Conservation (phyloP, 257 asterid species). For the Nicotiana otophora region DNA sequence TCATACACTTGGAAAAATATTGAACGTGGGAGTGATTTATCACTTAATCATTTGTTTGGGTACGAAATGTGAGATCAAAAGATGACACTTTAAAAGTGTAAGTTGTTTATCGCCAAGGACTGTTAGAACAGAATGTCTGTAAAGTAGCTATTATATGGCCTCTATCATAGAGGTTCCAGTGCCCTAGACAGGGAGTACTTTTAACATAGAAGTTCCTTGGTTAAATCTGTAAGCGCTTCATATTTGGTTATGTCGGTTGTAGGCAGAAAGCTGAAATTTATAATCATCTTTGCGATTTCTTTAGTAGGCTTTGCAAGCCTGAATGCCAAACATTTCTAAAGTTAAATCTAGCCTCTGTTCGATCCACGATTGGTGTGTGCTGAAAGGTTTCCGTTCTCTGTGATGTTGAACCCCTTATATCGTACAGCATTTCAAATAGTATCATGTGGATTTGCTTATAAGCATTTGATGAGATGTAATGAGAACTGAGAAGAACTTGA, state of each 20-base stretch:
- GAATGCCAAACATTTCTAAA: background rate
- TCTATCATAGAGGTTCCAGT: background rate
- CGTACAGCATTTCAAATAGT: background rate
- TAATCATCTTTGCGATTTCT: background rate
- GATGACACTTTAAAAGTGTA: background rate
- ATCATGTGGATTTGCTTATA: background rate
- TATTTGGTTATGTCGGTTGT: background rate
- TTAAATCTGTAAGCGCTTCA: background rate
- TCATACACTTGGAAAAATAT: background rate
- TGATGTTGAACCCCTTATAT: background rate
- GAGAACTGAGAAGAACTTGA: background rate
- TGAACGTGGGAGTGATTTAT: background rate
- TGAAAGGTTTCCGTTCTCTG: background rate
- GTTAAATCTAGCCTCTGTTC: background rate
- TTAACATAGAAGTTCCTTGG: background rate
- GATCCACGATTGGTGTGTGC: background rate
- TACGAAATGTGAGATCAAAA: background rate
- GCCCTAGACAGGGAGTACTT: background rate
- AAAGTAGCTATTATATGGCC: background rate
- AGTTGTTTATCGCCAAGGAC: background rate
- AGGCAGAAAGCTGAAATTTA: background rate
- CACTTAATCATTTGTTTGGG: background rate
- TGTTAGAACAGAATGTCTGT: background rate
- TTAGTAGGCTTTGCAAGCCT: background rate
- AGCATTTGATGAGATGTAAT: background rate